Evolutionary conservation across 108 stramenopile genomes (phyloP), one percentile per base, ranked within the genome.

Genomic region (Schizochytrium sp.): DNA sequence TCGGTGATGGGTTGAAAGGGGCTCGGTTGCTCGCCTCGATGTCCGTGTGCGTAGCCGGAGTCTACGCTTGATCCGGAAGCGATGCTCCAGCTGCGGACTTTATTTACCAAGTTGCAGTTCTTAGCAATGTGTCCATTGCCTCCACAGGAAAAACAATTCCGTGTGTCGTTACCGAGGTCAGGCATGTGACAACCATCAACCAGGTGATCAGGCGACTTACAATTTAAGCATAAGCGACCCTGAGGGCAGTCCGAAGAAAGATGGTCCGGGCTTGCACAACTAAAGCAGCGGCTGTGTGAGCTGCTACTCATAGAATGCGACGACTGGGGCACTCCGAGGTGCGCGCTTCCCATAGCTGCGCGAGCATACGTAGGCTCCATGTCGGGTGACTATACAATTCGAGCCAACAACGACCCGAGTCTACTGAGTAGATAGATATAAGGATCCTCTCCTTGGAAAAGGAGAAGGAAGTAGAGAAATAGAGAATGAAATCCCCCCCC

Each of bases 1-100:
- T 69, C 64, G 44, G 64, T 69, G 3, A 83, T 83, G 76, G 76
- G 76, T 53, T 83, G 76, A 50, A 83, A 83, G 8, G 76, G 76
- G 1, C 76, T 83, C 47, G 76, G 76, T 28, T 83, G 76, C 3
- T 83, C 76, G 15, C 15, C 64, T 8, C 64, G 64, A 8, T 69
- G 64, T 8, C 42, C 28, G 28, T 7, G 64, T 44, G 64, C 15
- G 28, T 69, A 69, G 19, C 64, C 64, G 15, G 64, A 69, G 28
- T 69, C 64, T 44, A 69, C 5, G 28, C 64, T 69, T 44, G 64
- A 69, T 15, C 64, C 64, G 8, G 64, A 69, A 15, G 64, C 28
- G 28, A 69, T 38, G 15, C 64, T 69, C 64, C 64, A 69, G 1
- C 64, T 69, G 28, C 64, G 64, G 7, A 38, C 28, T 15, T 69